Evolutionary conservation across 345 rosid species (phyloP).

Genomic region (Salix arbutifolia): DNA sequence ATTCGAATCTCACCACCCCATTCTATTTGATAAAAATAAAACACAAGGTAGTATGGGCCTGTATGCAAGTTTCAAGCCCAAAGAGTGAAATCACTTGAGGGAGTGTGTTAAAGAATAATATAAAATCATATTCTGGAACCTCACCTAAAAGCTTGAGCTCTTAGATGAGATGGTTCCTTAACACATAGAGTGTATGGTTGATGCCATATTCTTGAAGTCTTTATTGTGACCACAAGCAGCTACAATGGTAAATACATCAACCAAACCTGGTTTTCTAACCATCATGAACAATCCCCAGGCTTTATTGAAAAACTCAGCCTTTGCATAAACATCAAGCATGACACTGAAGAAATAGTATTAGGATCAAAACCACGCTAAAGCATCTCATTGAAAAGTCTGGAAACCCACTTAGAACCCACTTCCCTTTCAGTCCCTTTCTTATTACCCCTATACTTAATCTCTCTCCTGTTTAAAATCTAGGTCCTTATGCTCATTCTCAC

Average conservation of each 20-base stretch:
- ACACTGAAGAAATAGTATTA: slow-evolving; percentile 56
- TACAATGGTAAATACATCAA: slow-evolving; percentile 71
- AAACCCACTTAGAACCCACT: slow-evolving; percentile 34
- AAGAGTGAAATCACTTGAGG: too few species aligned
- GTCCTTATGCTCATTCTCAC: slow-evolving; percentile 22
- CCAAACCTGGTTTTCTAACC: slow-evolving; percentile 64
- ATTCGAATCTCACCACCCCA: too few species aligned
- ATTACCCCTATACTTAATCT: slow-evolving; percentile 10
- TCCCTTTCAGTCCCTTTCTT: slow-evolving; percentile 34
- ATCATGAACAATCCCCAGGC: slow-evolving; percentile 51
- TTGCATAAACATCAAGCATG: slow-evolving; percentile 81
- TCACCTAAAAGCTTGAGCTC: too few species aligned
- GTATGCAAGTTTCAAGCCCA: too few species aligned
- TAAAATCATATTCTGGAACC: too few species aligned
- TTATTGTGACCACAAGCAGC: slow-evolving; percentile 66
- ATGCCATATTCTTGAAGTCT: slow-evolving; percentile 58
- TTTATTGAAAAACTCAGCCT: slow-evolving; percentile 72
- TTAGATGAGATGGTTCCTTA: too few species aligned
- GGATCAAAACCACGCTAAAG: slow-evolving; percentile 62
- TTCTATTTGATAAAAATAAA: too few species aligned
- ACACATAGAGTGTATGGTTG: slow-evolving; percentile 62
- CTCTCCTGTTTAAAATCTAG: slow-evolving; percentile 15
- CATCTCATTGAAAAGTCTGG: slow-evolving; percentile 72
- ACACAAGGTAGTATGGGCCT: too few species aligned
- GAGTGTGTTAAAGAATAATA: too few species aligned